Percentiles rank a stretch among this genome's conserved stretches.
Conservation (phyloP, 176 grass and related monocot species). For the Carex kokanica region DNA sequence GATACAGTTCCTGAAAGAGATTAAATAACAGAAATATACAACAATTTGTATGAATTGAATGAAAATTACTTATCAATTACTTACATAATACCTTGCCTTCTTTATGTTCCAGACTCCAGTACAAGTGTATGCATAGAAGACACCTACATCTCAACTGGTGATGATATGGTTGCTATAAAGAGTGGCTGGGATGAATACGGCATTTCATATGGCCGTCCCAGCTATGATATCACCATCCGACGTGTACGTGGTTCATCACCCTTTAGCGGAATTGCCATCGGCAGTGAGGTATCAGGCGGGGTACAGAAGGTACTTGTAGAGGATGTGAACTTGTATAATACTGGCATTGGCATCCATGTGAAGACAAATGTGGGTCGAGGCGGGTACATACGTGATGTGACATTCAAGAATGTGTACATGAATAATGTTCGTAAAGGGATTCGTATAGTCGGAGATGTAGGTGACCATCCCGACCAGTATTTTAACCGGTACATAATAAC, state of each 20-base stretch:
- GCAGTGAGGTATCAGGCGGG: slow-evolving; percentile 71
- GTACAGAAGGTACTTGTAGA: slow-evolving; percentile 52
- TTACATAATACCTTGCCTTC: neutral
- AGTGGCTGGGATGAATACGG: slow-evolving; percentile 95
- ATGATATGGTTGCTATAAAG: slow-evolving; percentile 69
- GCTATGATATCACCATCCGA: slow-evolving; percentile 54
- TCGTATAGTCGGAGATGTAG: slow-evolving; percentile 54
- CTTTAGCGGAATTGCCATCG: slow-evolving; percentile 66
- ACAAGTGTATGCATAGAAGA: slow-evolving; percentile 84
- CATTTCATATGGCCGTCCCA: slow-evolving; percentile 64
- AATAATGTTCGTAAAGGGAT: slow-evolving; percentile 43
- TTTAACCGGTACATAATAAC: slow-evolving; percentile 35
- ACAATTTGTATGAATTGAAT: neutral
- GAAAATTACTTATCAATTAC: neutral
- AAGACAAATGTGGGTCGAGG: slow-evolving; percentile 65
- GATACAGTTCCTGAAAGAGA: neutral
- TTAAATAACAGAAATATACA: neutral
- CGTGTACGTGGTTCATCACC: slow-evolving; percentile 59
- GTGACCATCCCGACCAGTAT: slow-evolving; percentile 63
- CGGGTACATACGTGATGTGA: slow-evolving; percentile 63
- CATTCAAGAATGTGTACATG: slow-evolving; percentile 46
- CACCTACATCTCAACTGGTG: slow-evolving; percentile 68
- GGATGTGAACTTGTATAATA: slow-evolving; percentile 49
- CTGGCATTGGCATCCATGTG: slow-evolving; percentile 60
- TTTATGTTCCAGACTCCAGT: slow-evolving; percentile 47